These are phyloP conservation scores for Rhododendron mucronatum DNA, from an alignment of 148 eudicot species.

Conservation along the genomic window DNA sequence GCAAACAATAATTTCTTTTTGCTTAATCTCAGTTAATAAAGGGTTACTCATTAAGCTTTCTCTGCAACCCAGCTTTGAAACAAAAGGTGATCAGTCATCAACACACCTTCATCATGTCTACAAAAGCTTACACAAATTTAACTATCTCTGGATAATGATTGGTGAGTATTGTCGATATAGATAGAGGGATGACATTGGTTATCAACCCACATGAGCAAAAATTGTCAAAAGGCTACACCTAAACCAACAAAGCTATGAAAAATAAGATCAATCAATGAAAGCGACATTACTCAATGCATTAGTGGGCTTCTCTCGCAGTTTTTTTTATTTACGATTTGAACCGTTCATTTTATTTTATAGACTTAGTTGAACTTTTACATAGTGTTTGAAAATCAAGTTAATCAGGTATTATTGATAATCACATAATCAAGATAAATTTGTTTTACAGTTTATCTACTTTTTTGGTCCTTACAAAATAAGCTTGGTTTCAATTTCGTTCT, in stretches of 20 bases:
- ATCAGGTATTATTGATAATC: background rate
- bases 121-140: background rate
- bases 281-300: background rate
- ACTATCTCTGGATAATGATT: background rate
- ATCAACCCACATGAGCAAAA: background rate
- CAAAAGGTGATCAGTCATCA: background rate
- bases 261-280: conserved; percentile 10
- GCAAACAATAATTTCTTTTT: background rate
- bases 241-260: conserved; percentile 11
- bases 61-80: conserved; percentile 1
- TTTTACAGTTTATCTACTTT: background rate
- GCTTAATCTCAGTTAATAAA: background rate
- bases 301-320: background rate
- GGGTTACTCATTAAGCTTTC: background rate
- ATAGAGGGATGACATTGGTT: conserved; percentile 16
- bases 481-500: too few species aligned
- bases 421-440: background rate
- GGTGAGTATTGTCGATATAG: background rate
- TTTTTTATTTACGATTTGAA: background rate
- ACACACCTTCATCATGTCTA: background rate
- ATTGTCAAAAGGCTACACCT: conserved; percentile 19
- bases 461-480: too few species aligned
- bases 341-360: background rate
- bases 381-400: background rate
- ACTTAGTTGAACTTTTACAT: too few species aligned